Conservation (phyloP, 2,329 filamentous ascomycete genomes). For the Apiospora arundinis region DNA sequence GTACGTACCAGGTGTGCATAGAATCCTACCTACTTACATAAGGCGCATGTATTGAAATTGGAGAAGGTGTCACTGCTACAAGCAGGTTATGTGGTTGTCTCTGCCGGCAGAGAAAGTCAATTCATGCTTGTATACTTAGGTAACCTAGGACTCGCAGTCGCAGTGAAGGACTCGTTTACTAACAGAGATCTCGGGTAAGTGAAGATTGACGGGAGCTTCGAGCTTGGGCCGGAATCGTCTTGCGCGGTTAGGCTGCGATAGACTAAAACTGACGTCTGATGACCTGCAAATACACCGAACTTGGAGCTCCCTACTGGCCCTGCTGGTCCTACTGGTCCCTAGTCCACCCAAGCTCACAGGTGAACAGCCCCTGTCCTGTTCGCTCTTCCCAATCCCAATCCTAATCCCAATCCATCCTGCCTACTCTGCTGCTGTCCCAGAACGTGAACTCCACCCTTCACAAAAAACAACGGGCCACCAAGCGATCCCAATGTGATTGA, state of each 20-base stretch:
- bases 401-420: not conserved
- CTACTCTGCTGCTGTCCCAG: not conserved
- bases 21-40: not conserved
- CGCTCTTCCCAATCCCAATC: too few relatives aligned
- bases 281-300: conserved; percentile 14
- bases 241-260: not conserved
- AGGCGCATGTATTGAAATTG: not conserved
- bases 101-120: not conserved
- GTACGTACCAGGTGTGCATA: not conserved
- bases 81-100: too few relatives aligned
- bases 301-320: not conserved
- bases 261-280: conserved; percentile 19
- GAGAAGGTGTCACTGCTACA: not conserved
- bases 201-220: not conserved
- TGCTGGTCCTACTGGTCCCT: too few relatives aligned
- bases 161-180: not conserved
- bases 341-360: conserved; percentile 7
- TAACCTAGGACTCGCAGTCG: not conserved
- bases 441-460: not conserved
- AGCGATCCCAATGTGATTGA: conserved; percentile 12
- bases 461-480: conserved; percentile 5
- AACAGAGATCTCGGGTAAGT: not conserved
- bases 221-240: conserved; percentile 1
- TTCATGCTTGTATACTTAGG: not conserved
- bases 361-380: conserved; percentile 6